Conservation (phyloP, 2,329 filamentous ascomycete species). For the Fusarium euwallaceae region DNA sequence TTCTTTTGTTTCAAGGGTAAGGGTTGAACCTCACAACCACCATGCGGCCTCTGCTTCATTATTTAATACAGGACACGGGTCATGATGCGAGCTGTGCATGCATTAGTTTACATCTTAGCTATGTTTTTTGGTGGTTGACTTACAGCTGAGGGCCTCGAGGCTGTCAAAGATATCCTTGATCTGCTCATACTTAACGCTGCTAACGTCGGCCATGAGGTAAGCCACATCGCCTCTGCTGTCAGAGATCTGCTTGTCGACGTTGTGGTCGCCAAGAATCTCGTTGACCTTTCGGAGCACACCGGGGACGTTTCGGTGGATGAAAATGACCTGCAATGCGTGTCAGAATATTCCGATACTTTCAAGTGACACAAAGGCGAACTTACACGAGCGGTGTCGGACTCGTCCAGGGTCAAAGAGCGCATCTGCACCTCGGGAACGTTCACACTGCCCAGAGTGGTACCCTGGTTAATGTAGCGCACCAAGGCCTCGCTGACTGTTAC, state of each 20-base stretch:
- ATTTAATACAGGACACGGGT: constrained; percentile 62
- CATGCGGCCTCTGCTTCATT: constrained; percentile 17
- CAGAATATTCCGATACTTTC: constrained; percentile 16
- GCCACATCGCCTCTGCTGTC: constrained; percentile 95
- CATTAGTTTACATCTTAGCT: constrained; percentile 23
- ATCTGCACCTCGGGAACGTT: constrained; percentile 97
- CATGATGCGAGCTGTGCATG: constrained; percentile 58
- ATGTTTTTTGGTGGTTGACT: constrained; percentile 51
- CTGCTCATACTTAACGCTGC: constrained; percentile 82
- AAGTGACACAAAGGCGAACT: constrained; percentile 15
- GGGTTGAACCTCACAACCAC: constrained; percentile 28
- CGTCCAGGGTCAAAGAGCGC: constrained; percentile 89
- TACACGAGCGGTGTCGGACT: constrained; percentile 88
- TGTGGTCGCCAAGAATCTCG: constrained; percentile 93
- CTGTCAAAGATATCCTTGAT: constrained; percentile 89
- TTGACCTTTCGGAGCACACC: constrained; percentile 96
- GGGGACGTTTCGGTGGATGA: constrained; percentile 96
- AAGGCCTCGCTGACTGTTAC: constrained; percentile 81
- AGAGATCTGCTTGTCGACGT: constrained; percentile 98
- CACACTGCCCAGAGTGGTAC: constrained; percentile 89
- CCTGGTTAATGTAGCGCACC: constrained; percentile 95
- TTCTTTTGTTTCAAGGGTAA: constrained; percentile 32
- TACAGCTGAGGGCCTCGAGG: constrained; percentile 85
- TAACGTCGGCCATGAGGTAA: constrained; percentile 98
- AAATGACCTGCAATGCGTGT: constrained; percentile 74